Evolutionary conservation across 2,329 filamentous ascomycete genomes (phyloP).

Genomic region (Lachnellula suecica): DNA sequence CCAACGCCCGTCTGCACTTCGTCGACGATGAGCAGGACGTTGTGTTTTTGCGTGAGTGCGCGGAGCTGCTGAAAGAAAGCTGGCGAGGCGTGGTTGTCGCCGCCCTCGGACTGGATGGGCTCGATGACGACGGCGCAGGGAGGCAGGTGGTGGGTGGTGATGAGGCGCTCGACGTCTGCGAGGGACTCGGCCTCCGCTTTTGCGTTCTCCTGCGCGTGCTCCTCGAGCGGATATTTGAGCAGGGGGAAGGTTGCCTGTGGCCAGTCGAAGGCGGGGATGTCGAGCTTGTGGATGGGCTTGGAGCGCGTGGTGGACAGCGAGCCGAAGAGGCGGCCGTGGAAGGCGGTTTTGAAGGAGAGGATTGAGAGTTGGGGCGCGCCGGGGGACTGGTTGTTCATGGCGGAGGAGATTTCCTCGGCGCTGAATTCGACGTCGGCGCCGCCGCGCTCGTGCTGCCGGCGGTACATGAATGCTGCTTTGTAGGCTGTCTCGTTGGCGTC

Average conservation of each 20-base stretch:
- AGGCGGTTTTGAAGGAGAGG: constrained; percentile 73
- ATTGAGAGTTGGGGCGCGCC: constrained; percentile 75
- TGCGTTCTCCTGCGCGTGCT: constrained; percentile 67
- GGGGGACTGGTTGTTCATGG: constrained; percentile 71
- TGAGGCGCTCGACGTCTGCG: constrained; percentile 69
- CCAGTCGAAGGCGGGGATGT: constrained; percentile 88
- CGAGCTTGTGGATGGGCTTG: constrained; percentile 83
- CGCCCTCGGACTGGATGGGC: constrained; percentile 80
- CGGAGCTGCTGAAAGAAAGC: constrained; percentile 77
- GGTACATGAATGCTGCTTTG: constrained; percentile 86
- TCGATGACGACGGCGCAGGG: constrained; percentile 75
- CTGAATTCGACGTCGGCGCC: constrained; percentile 66
- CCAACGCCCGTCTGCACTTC: constrained; percentile 84
- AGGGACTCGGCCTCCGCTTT: constrained; percentile 72
- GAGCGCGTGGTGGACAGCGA: constrained; percentile 76
- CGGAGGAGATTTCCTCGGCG: constrained; percentile 63
- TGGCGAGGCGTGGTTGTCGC: constrained; percentile 79
- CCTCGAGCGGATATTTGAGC: constrained; percentile 74
- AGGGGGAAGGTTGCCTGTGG: constrained; percentile 79
- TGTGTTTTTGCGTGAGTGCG: constrained; percentile 67
- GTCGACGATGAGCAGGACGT: constrained; percentile 76
- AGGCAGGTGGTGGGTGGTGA: constrained; percentile 65
- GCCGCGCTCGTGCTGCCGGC: constrained; percentile 69
- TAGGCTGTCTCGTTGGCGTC: constrained; percentile 85
- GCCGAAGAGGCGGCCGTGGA: constrained; percentile 81